Conservation (phyloP, 139 green algal species). For the Chlamydomonas schloesseri region DNA sequence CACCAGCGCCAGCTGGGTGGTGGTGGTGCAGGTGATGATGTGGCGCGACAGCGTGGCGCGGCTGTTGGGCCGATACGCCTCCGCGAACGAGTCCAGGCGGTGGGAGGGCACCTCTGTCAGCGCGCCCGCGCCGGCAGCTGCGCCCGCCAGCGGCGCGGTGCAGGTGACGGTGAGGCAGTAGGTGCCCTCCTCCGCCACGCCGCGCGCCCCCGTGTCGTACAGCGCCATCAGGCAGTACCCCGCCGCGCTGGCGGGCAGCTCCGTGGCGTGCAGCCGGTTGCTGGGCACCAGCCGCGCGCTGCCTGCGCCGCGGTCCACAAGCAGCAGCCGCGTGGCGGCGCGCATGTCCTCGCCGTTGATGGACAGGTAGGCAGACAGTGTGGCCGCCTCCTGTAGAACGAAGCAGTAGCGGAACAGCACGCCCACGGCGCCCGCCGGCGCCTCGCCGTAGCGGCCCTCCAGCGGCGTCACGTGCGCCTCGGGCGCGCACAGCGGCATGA, state of each 20-base stretch:
- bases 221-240: constrained; percentile 63
- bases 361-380: constrained; percentile 33
- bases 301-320: constrained; percentile 53
- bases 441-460: not conserved
- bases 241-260: not conserved
- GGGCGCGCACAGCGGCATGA: not conserved
- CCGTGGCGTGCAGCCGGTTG: constrained; percentile 33
- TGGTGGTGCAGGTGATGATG: constrained; percentile 45
- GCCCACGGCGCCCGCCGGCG: not conserved
- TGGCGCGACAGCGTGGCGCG: constrained; percentile 46
- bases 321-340: constrained; percentile 39
- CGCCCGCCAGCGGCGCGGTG: constrained; percentile 7
- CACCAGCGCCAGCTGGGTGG: constrained; percentile 34
- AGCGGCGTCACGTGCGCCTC: not conserved
- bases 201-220: constrained; percentile 3
- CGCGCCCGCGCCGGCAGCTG: not conserved
- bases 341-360: constrained; percentile 57
- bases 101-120: constrained; percentile 16
- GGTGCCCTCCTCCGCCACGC: constrained; percentile 44
- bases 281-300: constrained; percentile 5
- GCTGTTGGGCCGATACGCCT: constrained; percentile 62
- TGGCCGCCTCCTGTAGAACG: constrained; percentile 11
- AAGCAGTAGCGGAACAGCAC: constrained; percentile 51
- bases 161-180: constrained; percentile 46
- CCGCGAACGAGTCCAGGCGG: constrained; percentile 41